Conservation (phyloP, 371 early-diverging fungal species). For the Mucor lusitanicus region DNA sequence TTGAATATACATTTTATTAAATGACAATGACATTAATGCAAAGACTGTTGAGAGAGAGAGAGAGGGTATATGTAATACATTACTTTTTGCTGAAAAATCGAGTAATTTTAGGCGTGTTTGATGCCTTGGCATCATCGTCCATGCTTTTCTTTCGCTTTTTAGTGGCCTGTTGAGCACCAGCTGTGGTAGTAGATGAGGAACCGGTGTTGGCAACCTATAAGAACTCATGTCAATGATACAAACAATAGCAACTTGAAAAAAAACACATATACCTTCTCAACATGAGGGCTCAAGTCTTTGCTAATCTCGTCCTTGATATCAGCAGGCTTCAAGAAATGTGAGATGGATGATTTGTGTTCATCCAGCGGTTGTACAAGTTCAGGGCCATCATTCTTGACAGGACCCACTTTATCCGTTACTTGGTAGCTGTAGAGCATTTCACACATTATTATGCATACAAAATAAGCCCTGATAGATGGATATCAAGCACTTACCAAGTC, state of each 20-base stretch:
- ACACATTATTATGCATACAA: not conserved
- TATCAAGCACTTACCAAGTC: conserved; percentile 31
- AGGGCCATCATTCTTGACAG: conserved; percentile 38
- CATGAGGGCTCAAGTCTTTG: not conserved
- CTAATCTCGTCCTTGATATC: not conserved
- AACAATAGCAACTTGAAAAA: not conserved
- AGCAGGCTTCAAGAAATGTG: conserved; percentile 25
- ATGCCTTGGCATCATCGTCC: not conserved
- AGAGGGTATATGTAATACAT: too few species aligned
- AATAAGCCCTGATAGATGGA: too few species aligned
- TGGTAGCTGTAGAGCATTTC: conserved; percentile 32
- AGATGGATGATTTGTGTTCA: conserved; percentile 33
- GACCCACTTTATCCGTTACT: conserved; percentile 46
- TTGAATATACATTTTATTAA: not conserved
- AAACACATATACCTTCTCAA: not conserved
- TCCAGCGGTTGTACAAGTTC: conserved; percentile 47
- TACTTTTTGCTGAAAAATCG: conserved; percentile 9
- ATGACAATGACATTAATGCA: too few species aligned
- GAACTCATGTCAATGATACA: not conserved
- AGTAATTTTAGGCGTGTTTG: not conserved
- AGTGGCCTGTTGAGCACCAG: too few species aligned
- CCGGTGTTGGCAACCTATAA: too few species aligned
- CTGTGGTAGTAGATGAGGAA: not conserved
- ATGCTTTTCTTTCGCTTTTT: not conserved
- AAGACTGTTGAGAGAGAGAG: too few species aligned